Base-by-base conservation (phyloP, 75 land plant genomes). In the Cupressus sempervirens region DNA sequence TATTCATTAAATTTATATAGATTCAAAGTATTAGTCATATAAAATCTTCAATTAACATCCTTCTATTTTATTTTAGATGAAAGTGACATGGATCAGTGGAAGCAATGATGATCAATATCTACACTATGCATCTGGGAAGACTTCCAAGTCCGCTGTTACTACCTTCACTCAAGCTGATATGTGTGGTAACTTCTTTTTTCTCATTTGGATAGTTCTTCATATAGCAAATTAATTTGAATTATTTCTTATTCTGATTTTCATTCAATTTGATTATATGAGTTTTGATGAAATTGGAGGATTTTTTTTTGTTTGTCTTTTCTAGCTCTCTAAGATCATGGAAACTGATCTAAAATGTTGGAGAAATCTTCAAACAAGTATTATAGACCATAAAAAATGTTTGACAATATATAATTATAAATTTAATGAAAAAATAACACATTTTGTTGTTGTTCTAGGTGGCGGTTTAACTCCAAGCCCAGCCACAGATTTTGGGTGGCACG, bases 401-500 rank as follows among this genome's bases (percentile, higher is more conserved):
- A 26, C 14, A 12, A 13, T 12, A 50, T 50, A 8, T 68, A 10
- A 68, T 20, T 18, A 4, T 56, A 68, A 10, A n/a, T n/a, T n/a
- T 8, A 38, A 38, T n/a, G n/a, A n/a, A 68, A 7, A 68, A 20
- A 26, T 30, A 68, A 3, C 15, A 50, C 15, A 68, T 3, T n/a
- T 30, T 68, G 16, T 82, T 15, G 10, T 32, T 48, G 4, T 52
- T 7, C 18, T 26, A 90, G 89, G 70, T 75, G 26, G 45, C 16
- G 80, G 35, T 53, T 20, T 68, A 10, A 20, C 9, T 41, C 84
- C 84, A 76, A 94, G 93, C 56, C 93, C 99, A 82, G 99, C 99
- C 0, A 88, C 86, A 29, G 96, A 95, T 85, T 93, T 97, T 82
- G 97, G 97, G 56, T 97, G 99, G 99, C 99, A 97, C 88, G 93